Percentiles rank a stretch among this genome's conserved stretches.
These are phyloP conservation scores for Suillus alpinus DNA, from an alignment of 768 basidiomycete genomes.

Conservation along the genomic window DNA sequence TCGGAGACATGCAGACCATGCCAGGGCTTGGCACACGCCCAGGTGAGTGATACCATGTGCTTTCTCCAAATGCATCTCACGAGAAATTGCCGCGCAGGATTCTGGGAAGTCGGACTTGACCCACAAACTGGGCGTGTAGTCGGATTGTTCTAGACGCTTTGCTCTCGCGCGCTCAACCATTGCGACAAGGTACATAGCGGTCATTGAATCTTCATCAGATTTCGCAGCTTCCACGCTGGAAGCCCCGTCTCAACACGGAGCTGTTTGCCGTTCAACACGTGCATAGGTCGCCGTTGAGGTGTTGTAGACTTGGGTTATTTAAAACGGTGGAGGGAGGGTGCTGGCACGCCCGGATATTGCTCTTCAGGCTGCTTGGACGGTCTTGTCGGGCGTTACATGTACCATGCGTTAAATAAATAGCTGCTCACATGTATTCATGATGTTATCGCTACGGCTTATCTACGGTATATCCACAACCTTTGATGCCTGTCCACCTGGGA, in stretches of 20 bases:
- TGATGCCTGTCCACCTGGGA: constrained; percentile 33
- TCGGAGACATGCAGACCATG: constrained; percentile 99
- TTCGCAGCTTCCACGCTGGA: constrained; percentile 16
- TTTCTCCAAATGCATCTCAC: constrained; percentile 8
- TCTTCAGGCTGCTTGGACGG: not conserved
- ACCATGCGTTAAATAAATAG: not conserved
- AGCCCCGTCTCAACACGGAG: constrained; percentile 38
- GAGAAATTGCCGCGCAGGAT: constrained; percentile 44
- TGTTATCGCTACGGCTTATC: not conserved
- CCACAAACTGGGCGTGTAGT: constrained; percentile 76
- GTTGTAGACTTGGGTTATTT: constrained; percentile 16
- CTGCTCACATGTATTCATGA: not conserved
- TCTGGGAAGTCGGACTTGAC: constrained; percentile 89
- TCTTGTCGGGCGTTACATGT: not conserved
- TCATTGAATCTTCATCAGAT: constrained; percentile 18
- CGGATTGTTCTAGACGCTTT: constrained; percentile 69
- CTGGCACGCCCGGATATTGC: not conserved
- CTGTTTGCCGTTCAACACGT: constrained; percentile 41
- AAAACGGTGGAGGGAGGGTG: constrained; percentile 5
- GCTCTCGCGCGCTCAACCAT: constrained; percentile 20
- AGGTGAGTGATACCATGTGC: constrained; percentile 41
- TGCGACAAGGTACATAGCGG: constrained; percentile 5
- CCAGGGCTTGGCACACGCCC: constrained; percentile 92
- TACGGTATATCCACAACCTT: not conserved
- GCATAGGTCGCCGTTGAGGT: constrained; percentile 13